phyloP scores from a whole-genome alignment of 2,329 filamentous ascomycete genomes.

The Trichoderma arundinaceum region DNA sequence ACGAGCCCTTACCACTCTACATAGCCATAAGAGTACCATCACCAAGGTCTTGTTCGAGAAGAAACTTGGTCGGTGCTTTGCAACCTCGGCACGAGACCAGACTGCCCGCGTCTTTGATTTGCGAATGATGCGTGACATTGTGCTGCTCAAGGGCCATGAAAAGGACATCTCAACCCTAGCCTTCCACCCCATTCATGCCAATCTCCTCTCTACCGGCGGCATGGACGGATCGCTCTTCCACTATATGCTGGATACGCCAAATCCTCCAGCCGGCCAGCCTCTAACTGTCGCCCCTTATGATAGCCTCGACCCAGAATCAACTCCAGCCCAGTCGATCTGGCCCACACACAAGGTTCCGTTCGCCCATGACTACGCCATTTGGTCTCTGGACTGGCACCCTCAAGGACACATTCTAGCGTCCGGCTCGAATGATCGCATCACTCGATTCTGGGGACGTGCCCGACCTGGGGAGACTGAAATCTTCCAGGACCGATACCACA shows the following conservation, averaged over 20 bases:
- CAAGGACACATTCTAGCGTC: slow-evolving; percentile 94
- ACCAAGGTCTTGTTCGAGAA: slow-evolving; percentile 91
- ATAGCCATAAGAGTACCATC: slow-evolving; percentile 97
- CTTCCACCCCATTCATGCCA: slow-evolving; percentile 93
- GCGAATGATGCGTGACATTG: slow-evolving; percentile 97
- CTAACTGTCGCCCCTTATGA: slow-evolving; percentile 83
- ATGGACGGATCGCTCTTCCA: slow-evolving; percentile 89
- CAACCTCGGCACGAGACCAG: slow-evolving; percentile 91
- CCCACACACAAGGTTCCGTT: slow-evolving; percentile 86
- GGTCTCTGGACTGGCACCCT: slow-evolving; percentile 98
- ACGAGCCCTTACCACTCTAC: slow-evolving; percentile 88
- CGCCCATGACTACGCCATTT: slow-evolving; percentile 94
- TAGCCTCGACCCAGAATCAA: slow-evolving; percentile 76
- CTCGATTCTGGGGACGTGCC: slow-evolving; percentile 92
- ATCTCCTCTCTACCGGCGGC: slow-evolving; percentile 87
- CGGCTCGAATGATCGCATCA: slow-evolving; percentile 94
- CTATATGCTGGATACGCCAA: slow-evolving; percentile 95
- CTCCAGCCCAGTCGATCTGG: slow-evolving; percentile 87
- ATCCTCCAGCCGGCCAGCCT: slow-evolving; percentile 75
- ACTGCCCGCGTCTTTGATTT: slow-evolving; percentile 93
- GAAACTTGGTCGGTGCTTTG: slow-evolving; percentile 81
- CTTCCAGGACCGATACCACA: slow-evolving; percentile 91
- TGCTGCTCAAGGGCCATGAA: slow-evolving; percentile 89
- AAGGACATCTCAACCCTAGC: slow-evolving; percentile 92
- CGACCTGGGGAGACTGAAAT: slow-evolving; percentile 86